Conservation (phyloP, 768 basidiomycete genomes). For the Pisolithus tinctorius region DNA sequence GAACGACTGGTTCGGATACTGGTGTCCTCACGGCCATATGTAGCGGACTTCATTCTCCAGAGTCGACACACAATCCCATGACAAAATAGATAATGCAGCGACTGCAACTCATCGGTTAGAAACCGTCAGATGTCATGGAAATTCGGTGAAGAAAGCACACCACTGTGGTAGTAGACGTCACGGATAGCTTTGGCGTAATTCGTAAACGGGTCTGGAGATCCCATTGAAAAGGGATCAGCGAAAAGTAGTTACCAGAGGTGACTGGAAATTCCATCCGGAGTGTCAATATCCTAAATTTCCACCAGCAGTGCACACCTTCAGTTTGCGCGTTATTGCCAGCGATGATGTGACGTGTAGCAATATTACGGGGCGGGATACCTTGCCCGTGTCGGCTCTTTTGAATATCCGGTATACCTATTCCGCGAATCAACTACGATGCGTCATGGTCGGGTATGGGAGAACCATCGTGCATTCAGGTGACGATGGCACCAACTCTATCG, state of each 20-base stretch:
- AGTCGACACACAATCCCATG: slow-evolving; percentile 17
- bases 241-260: neutral
- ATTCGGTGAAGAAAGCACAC: neutral
- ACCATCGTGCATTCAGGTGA: too few relatives aligned
- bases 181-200: neutral
- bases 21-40: slow-evolving; percentile 11
- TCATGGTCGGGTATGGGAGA: too few relatives aligned
- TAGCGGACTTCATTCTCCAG: slow-evolving; percentile 20
- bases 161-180: neutral
- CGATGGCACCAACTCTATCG: too few relatives aligned
- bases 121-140: neutral
- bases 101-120: slow-evolving; percentile 6
- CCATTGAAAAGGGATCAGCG: neutral
- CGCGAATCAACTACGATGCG: too few relatives aligned
- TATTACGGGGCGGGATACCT: too few relatives aligned
- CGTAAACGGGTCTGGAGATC: neutral
- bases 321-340: too few relatives aligned
- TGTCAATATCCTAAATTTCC: too few relatives aligned
- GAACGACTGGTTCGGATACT: neutral
- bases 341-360: too few relatives aligned
- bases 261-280: too few relatives aligned
- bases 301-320: too few relatives aligned
- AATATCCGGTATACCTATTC: too few relatives aligned
- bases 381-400: too few relatives aligned
- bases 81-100: slow-evolving; percentile 16